Evolutionary conservation across 2,329 filamentous ascomycete genomes (phyloP).

Genomic region (Penicillium thymicola): DNA sequence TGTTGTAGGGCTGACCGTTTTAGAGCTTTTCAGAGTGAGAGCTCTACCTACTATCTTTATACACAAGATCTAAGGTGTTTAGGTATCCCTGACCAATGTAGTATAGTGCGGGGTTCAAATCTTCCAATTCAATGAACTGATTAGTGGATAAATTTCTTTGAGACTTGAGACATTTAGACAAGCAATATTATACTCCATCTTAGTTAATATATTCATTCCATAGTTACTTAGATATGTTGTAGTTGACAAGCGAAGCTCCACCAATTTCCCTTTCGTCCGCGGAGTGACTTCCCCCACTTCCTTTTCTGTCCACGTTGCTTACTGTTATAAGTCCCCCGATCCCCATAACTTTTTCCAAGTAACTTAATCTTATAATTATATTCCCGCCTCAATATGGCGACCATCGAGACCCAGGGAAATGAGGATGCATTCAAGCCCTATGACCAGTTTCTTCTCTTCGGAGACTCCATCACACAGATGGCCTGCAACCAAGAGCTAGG

Average conservation of each 20-base stretch:
- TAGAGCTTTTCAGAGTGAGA: too few species aligned
- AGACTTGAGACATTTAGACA: neutral
- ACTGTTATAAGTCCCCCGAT: neutral
- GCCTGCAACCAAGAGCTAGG: conserved; percentile 60
- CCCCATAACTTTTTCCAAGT: neutral
- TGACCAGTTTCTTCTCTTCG: conserved; percentile 77
- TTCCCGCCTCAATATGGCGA: neutral
- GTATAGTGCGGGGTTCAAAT: neutral
- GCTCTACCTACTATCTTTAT: too few species aligned
- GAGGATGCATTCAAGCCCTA: conserved; percentile 45
- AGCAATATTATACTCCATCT: neutral
- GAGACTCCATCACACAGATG: conserved; percentile 81
- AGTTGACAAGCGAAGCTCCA: conserved; percentile 2
- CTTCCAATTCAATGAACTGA: neutral
- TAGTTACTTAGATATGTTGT: too few species aligned
- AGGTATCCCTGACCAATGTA: neutral
- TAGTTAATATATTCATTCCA: neutral
- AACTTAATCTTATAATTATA: neutral
- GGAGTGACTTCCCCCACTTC: conserved; percentile 6
- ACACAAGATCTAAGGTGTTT: too few species aligned
- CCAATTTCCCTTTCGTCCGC: conserved; percentile 16
- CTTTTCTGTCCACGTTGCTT: neutral
- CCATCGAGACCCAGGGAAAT: neutral
- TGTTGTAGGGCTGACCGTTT: too few species aligned
- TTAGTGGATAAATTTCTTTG: conserved; percentile 1